Conservation (phyloP, 2,329 filamentous ascomycete genomes). For the Chaetomiaceae sp. region DNA sequence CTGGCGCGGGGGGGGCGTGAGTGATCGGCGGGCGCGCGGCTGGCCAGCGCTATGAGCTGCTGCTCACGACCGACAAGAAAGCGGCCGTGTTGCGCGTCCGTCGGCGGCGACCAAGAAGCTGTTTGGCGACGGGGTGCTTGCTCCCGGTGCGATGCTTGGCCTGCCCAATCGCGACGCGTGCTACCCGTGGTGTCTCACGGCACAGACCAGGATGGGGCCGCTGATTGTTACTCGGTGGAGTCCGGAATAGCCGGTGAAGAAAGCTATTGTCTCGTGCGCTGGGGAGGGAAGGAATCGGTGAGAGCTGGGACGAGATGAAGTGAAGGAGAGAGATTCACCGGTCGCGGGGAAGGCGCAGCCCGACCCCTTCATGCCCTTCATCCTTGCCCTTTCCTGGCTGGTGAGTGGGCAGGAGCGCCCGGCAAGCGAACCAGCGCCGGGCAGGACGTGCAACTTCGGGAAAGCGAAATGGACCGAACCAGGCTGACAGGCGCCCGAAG, state of each 20-base stretch:
- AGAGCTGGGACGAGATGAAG: slow-evolving; percentile 21
- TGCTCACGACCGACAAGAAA: no score
- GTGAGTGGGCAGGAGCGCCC: slow-evolving; percentile 10
- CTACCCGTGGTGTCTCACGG: slow-evolving; percentile 22
- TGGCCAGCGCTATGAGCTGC: no score
- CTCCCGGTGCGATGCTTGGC: neutral
- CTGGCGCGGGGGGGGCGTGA: no score
- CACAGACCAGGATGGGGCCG: slow-evolving; percentile 14
- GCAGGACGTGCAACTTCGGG: slow-evolving; percentile 8
- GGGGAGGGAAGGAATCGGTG: slow-evolving; percentile 24
- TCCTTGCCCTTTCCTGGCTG: slow-evolving; percentile 12
- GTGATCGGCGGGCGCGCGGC: no score
- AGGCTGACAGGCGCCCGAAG: neutral
- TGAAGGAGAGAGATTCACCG: slow-evolving; percentile 24
- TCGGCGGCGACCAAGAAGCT: no score
- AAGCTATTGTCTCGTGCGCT: slow-evolving; percentile 19
- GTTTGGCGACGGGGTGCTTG: no score
- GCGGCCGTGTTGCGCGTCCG: no score
- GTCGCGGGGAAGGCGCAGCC: slow-evolving; percentile 22
- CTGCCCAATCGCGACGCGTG: slow-evolving; percentile 2
- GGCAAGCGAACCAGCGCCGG: slow-evolving; percentile 5
- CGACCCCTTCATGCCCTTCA: slow-evolving; percentile 16
- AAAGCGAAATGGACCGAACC: slow-evolving; percentile 14
- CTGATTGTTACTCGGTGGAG: slow-evolving; percentile 20
- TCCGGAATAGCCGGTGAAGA: slow-evolving; percentile 18